phyloP scores from a whole-genome alignment of 192 early-diverging fungal genomes.

The Backusella macrospora region DNA sequence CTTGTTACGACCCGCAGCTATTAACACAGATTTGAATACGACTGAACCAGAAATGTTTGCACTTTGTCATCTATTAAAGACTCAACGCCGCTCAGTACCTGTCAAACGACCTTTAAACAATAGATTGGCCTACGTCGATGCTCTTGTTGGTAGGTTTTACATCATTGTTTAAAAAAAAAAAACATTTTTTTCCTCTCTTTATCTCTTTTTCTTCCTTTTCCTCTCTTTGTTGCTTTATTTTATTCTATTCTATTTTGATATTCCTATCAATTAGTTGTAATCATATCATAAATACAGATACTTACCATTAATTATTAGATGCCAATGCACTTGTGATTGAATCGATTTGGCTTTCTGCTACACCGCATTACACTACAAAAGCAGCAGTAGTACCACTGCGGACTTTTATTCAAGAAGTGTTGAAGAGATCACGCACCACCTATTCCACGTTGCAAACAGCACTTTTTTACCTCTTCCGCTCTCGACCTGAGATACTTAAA shows the following conservation, averaged over 20 bases:
- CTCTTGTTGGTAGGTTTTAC: conserved; percentile 34
- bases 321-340: conserved; percentile 57
- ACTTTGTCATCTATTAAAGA: background rate
- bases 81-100: conserved; percentile 1
- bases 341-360: conserved; percentile 51
- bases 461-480: conserved; percentile 67
- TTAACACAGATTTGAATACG: background rate
- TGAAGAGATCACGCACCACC: conserved; percentile 70
- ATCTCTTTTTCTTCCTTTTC: no score
- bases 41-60: conserved; percentile 25
- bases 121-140: conserved; percentile 37
- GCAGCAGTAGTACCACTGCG: conserved; percentile 56
- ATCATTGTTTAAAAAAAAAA: background rate
- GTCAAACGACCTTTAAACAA: conserved; percentile 16
- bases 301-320: conserved; percentile 35
- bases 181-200: no score
- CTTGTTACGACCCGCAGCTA: background rate
- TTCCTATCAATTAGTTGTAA: background rate
- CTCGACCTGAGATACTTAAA: conserved; percentile 25
- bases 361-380: conserved; percentile 35
- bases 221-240: background rate
- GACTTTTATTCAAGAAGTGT: conserved; percentile 69
- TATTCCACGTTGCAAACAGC: conserved; percentile 79
- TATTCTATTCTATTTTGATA: background rate
- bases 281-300: conserved; percentile 9